These are phyloP conservation scores for Penicillium sp. DNA, from an alignment of 2,329 filamentous ascomycete genomes.

Conservation along the genomic window DNA sequence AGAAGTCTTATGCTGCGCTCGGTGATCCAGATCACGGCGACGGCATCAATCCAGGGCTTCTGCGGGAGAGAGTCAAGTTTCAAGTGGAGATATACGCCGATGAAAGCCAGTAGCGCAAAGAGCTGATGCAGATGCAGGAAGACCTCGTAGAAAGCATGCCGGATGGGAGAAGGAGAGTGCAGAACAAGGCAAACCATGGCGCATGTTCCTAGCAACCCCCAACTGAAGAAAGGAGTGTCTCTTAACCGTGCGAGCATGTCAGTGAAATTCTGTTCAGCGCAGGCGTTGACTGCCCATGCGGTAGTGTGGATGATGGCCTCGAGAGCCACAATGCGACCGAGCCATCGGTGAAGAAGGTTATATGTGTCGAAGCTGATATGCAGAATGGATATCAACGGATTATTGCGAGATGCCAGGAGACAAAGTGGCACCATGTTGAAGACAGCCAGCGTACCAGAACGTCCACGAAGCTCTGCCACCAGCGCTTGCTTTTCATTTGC, in stretches of 20 bases:
- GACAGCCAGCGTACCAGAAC: constrained; percentile 78
- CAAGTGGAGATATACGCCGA: constrained; percentile 48
- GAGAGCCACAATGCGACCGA: constrained; percentile 72
- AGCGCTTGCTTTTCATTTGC: constrained; percentile 54
- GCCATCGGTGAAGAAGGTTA: constrained; percentile 85
- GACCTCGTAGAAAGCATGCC: constrained; percentile 96
- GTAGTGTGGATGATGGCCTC: constrained; percentile 70
- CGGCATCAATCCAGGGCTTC: constrained; percentile 37
- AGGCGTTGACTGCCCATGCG: constrained; percentile 75
- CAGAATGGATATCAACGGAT: constrained; percentile 78
- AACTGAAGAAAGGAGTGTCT: constrained; percentile 43
- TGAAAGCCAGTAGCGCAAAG: constrained; percentile 42
- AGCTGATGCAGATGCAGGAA: constrained; percentile 60
- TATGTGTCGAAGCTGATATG: constrained; percentile 95
- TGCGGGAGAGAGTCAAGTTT: constrained; percentile 43
- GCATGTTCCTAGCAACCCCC: constrained; percentile 46
- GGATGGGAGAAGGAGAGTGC: constrained; percentile 63
- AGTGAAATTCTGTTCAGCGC: constrained; percentile 31
- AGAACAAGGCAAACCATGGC: constrained; percentile 42
- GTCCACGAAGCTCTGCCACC: constrained; percentile 78
- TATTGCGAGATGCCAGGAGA: constrained; percentile 87
- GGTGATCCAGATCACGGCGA: constrained; percentile 40
- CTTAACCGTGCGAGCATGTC: constrained; percentile 36
- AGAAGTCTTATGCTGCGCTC: constrained; percentile 49
- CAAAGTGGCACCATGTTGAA: constrained; percentile 92